These are phyloP conservation scores for Odontarrhena argentea DNA, from an alignment of 345 rosid genomes.

Conservation along the genomic window DNA sequence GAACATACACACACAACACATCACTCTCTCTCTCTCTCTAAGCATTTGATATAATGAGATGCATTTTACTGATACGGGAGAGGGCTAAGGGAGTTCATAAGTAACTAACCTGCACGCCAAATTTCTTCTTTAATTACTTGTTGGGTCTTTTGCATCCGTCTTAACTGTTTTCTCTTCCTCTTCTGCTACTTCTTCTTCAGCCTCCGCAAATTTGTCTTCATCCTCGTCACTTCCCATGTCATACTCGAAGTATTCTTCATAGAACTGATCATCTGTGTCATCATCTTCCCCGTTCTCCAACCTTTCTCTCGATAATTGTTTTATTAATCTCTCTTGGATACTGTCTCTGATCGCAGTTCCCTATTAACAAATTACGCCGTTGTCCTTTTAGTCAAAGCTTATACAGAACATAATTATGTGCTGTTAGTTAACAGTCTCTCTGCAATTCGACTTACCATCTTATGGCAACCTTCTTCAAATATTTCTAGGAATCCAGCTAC, in stretches of 20 bases:
- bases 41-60: slow-evolving; percentile 27
- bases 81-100: slow-evolving; percentile 11
- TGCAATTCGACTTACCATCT: slow-evolving; percentile 64
- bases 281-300: slow-evolving; percentile 55
- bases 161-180: slow-evolving; percentile 30
- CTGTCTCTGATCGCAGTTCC: slow-evolving; percentile 86
- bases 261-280: slow-evolving; percentile 48
- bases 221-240: slow-evolving; percentile 46
- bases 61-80: slow-evolving; percentile 2
- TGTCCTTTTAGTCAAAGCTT: neutral
- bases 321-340: slow-evolving; percentile 74
- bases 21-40: neutral
- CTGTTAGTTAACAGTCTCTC: slow-evolving; percentile 15
- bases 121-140: slow-evolving; percentile 20
- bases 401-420: slow-evolving; percentile 16
- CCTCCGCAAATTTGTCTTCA: slow-evolving; percentile 49
- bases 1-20: slow-evolving; percentile 18
- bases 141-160: slow-evolving; percentile 23
- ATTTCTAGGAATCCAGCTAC: slow-evolving; percentile 98
- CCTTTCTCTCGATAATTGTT: slow-evolving; percentile 41
- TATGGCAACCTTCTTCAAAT: slow-evolving; percentile 99
- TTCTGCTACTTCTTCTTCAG: slow-evolving; percentile 46
- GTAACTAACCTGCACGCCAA: slow-evolving; percentile 28
- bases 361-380: slow-evolving; percentile 41
- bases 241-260: slow-evolving; percentile 49